phyloP scores from a whole-genome alignment of 176 grass and related monocot genomes.

The Lolium perenne region DNA sequence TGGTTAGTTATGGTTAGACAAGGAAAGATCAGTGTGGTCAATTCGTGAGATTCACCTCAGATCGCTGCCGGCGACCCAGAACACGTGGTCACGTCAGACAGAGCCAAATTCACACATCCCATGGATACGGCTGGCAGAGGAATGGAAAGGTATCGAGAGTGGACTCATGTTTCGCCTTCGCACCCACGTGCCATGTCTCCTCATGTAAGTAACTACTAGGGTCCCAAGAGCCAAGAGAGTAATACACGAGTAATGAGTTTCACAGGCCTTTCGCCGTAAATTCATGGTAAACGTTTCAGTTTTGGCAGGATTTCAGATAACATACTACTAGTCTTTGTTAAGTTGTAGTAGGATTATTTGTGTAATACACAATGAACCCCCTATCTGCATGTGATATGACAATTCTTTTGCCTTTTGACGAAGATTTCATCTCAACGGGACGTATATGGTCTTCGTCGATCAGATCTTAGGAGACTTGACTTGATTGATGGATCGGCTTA shows the following conservation, averaged over 20 bases:
- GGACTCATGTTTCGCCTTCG: constrained; percentile 6
- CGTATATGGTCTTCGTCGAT: background rate
- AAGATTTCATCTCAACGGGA: background rate
- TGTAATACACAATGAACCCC: background rate
- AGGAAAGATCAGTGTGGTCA: background rate
- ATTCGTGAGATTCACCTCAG: background rate
- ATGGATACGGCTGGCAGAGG: constrained; percentile 5
- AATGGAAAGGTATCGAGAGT: no score
- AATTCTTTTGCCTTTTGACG: background rate
- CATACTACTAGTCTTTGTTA: background rate
- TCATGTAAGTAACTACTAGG: no score
- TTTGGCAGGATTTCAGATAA: background rate
- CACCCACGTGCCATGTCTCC: constrained; percentile 1
- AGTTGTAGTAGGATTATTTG: background rate
- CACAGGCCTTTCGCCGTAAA: background rate
- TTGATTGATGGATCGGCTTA: no score
- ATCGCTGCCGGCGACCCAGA: background rate
- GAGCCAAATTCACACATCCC: background rate
- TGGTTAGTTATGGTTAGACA: background rate
- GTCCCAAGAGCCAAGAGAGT: no score
- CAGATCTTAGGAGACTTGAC: background rate
- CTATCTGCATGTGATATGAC: background rate
- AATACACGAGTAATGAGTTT: no score
- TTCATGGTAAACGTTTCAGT: background rate
- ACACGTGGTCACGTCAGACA: background rate